A percentile compares a stretch with the other conserved stretches of the same genome.
Conservation (phyloP, 2,329 filamentous ascomycete genomes). For the Kalmusia sp. region DNA sequence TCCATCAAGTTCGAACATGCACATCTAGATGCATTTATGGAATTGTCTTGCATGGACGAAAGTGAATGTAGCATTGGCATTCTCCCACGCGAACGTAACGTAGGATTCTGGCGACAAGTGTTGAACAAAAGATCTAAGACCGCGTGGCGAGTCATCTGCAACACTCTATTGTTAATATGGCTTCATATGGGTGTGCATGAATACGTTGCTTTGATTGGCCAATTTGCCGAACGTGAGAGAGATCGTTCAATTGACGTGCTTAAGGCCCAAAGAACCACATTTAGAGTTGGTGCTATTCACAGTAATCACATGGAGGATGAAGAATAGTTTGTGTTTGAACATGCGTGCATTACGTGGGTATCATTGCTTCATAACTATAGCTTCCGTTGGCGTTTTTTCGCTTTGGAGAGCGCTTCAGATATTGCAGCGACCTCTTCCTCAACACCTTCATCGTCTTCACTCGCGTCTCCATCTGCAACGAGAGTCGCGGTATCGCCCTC, state of each 20-base stretch:
- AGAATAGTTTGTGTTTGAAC: no score
- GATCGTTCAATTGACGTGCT: no score
- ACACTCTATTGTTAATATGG: neutral
- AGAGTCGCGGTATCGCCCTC: conserved; percentile 24
- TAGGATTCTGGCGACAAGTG: neutral
- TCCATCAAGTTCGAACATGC: neutral
- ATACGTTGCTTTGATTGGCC: neutral
- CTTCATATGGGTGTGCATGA: neutral
- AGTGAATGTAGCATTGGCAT: neutral
- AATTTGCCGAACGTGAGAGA: neutral
- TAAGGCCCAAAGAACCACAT: no score
- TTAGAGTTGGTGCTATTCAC: no score
- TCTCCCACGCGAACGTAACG: neutral
- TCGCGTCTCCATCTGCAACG: conserved; percentile 26
- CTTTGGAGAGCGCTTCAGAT: conserved; percentile 40
- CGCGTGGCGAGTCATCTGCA: neutral
- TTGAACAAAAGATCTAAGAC: neutral
- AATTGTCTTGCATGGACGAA: neutral
- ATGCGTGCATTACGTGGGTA: conserved; percentile 26
- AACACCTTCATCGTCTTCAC: conserved; percentile 30
- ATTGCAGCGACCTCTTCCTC: conserved; percentile 44
- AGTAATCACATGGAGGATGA: no score
- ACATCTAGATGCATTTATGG: neutral
- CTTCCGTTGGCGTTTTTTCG: conserved; percentile 41
- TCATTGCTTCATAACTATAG: conserved; percentile 32